Evolutionary conservation across 768 basidiomycete species (phyloP), one percentile per base, ranked within the genome.

Genomic region (Mycena vulgaris): DNA sequence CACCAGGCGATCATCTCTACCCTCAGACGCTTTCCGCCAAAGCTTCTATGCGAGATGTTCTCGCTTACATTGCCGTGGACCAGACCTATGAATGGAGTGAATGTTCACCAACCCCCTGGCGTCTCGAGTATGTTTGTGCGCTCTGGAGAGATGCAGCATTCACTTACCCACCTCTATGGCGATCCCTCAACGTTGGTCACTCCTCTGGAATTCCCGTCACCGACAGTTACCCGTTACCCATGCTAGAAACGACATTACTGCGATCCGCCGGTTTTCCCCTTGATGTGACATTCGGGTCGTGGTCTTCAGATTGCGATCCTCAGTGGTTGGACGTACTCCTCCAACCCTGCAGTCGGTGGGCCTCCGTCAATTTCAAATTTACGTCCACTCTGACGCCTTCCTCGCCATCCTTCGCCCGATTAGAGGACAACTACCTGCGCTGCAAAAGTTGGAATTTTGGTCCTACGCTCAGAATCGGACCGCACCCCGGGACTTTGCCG

Each of bases 51-150:
- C 31, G 60, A 48, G 23, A 37, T 62, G 3, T 62, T 62, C 33
- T 2, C 35, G 14, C 25, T 21, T 9, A 33, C 59, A 5, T 9
- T 42, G 19, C 4, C 40, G 53, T 16, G 31, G n/a, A 28, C 30
- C 13, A 16, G 23, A n/a, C 21, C 28, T 4, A 16, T n/a, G 19
- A 14, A 45, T 17, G 19, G 10, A 14, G 42, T 45, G 42, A n/a
- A n/a, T n/a, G 16, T 17, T 14, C 49, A 56, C 5, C 52, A 52
- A 9, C 53, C 53, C 7, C n/a, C n/a, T 64, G 63, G 63, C 39
- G 42, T 14, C 62, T 63, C 10, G 62, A 39, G 10, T 51, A 63
- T 17, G 53, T 63, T 16, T 63, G 62, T 42, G 31, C n/a, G 16
- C 47, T 42, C 9, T 64, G 63, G 63, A 31, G 63, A 35, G 21